Percentiles rank a stretch among this genome's conserved stretches.
These are phyloP conservation scores for Bryoglossum gracile DNA, from an alignment of 495 filamentous ascomycete genomes.

Conservation along the genomic window DNA sequence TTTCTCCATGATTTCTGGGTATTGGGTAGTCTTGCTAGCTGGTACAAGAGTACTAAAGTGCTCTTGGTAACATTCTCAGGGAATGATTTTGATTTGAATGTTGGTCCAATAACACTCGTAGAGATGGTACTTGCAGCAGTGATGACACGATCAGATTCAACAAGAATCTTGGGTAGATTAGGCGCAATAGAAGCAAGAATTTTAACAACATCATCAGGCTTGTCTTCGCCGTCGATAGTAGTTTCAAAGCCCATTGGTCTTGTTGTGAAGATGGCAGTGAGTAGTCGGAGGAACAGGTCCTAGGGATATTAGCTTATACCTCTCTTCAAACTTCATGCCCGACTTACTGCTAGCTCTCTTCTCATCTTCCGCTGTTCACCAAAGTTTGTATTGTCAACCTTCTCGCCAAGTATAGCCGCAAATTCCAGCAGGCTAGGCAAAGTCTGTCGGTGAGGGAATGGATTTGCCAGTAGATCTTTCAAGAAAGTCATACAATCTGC, in stretches of 20 bases:
- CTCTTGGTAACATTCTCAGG: conserved; percentile 74
- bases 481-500: conserved; percentile 87
- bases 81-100: conserved; percentile 77
- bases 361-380: conserved; percentile 94
- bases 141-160: conserved; percentile 76
- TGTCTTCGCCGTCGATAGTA: conserved; percentile 24
- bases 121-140: conserved; percentile 74
- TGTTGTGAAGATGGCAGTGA: conserved; percentile 87
- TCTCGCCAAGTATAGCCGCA: conserved; percentile 79
- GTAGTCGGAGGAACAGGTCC: conserved; percentile 82
- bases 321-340: conserved; percentile 23
- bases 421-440: conserved; percentile 84
- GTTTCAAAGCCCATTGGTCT: conserved; percentile 60
- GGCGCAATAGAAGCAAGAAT: conserved; percentile 75
- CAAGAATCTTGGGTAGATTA: conserved; percentile 74
- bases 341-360: conserved; percentile 77
- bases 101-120: conserved; percentile 72
- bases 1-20: conserved; percentile 90
- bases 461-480: conserved; percentile 83
- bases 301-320: conserved; percentile 29
- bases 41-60: conserved; percentile 65
- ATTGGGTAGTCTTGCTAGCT: conserved; percentile 66
- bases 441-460: conserved; percentile 88
- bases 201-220: conserved; percentile 68
- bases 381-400: conserved; percentile 96